phyloP scores from a whole-genome alignment of 768 basidiomycete genomes.

The Lenzites betulinus region DNA sequence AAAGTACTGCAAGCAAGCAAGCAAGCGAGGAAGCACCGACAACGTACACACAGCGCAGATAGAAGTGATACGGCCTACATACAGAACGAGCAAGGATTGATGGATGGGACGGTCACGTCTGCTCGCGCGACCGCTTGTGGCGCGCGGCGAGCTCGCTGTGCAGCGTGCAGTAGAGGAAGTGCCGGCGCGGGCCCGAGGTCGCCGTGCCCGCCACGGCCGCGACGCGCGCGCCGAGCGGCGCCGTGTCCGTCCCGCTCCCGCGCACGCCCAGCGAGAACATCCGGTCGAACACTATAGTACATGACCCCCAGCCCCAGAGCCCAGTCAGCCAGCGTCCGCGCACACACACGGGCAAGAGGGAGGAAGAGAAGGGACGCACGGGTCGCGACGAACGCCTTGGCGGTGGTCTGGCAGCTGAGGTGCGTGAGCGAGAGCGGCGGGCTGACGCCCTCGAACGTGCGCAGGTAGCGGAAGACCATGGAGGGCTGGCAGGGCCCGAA shows the following conservation, averaged over 20 bases:
- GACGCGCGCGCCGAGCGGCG: slow-evolving; percentile 62
- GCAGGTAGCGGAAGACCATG: slow-evolving; percentile 90
- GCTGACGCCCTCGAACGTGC: slow-evolving; percentile 87
- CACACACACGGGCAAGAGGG: background rate
- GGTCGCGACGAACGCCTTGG: slow-evolving; percentile 86
- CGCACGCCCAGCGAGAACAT: slow-evolving; percentile 88
- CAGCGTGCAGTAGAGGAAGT: slow-evolving; percentile 82
- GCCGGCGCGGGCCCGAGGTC: slow-evolving; percentile 71
- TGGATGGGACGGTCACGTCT: too few relatives aligned
- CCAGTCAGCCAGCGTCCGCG: slow-evolving; percentile 3
- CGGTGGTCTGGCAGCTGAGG: slow-evolving; percentile 84
- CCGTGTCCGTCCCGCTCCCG: slow-evolving; percentile 68
- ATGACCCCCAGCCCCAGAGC: too few relatives aligned
- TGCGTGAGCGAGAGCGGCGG: slow-evolving; percentile 86
- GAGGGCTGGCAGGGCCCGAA: slow-evolving; percentile 90
- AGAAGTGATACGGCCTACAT: too few relatives aligned
- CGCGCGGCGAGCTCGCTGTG: slow-evolving; percentile 59
- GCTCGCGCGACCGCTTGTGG: slow-evolving; percentile 46
- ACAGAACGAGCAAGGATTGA: too few relatives aligned
- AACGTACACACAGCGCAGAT: background rate
- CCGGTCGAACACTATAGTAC: slow-evolving; percentile 71
- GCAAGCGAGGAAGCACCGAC: too few relatives aligned
- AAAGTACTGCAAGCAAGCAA: too few relatives aligned
- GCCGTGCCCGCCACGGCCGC: slow-evolving; percentile 61
- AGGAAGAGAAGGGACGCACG: slow-evolving; percentile 40